Evolutionary conservation across 768 basidiomycete species (phyloP).

Genomic region (Sporobolomyces roseus): DNA sequence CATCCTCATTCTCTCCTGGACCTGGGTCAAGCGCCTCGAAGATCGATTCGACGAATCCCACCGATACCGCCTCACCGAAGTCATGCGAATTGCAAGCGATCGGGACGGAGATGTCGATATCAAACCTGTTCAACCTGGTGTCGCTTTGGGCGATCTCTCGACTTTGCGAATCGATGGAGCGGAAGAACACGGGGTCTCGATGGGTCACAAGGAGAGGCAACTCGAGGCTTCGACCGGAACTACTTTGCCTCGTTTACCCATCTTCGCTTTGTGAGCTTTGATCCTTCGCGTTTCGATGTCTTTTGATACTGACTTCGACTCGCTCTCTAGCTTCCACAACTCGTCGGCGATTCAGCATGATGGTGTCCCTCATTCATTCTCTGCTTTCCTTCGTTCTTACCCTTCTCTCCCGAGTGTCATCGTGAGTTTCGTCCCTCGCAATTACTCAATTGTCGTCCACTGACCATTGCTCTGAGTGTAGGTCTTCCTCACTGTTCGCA

Average conservation of each 20-base stretch:
- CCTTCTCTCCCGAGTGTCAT: constrained; percentile 63
- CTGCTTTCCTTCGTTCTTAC: constrained; percentile 64
- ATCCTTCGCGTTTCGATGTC: background rate
- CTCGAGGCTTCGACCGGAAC: constrained; percentile 10
- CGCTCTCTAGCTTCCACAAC: constrained; percentile 28
- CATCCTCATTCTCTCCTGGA: constrained; percentile 5
- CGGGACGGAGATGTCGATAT: background rate
- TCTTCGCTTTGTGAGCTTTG: constrained; percentile 32
- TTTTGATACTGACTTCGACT: background rate
- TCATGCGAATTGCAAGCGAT: constrained; percentile 51
- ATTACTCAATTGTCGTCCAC: background rate
- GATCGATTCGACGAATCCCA: constrained; percentile 61
- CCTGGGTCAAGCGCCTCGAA: constrained; percentile 54
- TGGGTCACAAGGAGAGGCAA: background rate
- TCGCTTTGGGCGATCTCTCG: background rate
- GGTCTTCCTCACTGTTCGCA: constrained; percentile 63
- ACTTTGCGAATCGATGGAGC: constrained; percentile 4
- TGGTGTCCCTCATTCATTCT: constrained; percentile 65
- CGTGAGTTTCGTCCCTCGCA: background rate
- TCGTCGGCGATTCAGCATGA: constrained; percentile 38
- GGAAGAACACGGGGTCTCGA: background rate
- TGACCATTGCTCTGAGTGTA: constrained; percentile 41
- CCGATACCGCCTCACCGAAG: constrained; percentile 57
- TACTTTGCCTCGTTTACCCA: constrained; percentile 24
- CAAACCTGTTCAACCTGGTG: background rate